Evolutionary conservation across 2,329 filamentous ascomycete species (phyloP).

Genomic region (Leptographium flavum): DNA sequence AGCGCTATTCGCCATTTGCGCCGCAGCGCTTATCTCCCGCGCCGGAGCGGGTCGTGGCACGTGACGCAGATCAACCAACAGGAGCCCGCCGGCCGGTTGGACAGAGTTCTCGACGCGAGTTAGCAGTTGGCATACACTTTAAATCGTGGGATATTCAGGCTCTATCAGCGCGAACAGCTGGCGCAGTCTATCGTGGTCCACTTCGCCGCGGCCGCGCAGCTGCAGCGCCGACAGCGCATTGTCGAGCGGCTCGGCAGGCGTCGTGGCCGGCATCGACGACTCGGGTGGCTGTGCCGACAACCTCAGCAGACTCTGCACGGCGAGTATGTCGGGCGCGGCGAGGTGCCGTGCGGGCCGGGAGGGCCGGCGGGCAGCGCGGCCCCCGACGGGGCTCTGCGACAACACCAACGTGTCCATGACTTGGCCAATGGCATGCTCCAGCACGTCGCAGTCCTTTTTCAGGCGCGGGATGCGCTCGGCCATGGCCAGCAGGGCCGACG

Average conservation of each 20-base stretch:
- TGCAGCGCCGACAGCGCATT: not conserved
- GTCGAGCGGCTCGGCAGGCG: not conserved
- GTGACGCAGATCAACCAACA: too few relatives aligned
- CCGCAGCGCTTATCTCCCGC: too few relatives aligned
- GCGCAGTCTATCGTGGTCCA: slow-evolving; percentile 1
- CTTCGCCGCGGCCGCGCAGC: not conserved
- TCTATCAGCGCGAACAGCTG: not conserved
- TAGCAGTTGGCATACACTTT: too few relatives aligned
- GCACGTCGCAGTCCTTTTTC: slow-evolving; percentile 30
- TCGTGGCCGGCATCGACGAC: not conserved
- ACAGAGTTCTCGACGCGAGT: too few relatives aligned
- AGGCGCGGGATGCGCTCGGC: slow-evolving; percentile 30
- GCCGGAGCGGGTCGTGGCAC: too few relatives aligned
- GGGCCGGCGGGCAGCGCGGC: not conserved
- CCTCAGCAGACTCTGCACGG: slow-evolving; percentile 5
- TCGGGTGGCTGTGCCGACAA: not conserved
- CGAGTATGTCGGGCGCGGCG: slow-evolving; percentile 3
- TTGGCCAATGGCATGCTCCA: slow-evolving; percentile 29
- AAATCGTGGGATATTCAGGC: not conserved
- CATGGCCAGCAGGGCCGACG: slow-evolving; percentile 32
- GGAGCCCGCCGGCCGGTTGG: too few relatives aligned
- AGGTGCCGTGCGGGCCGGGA: not conserved
- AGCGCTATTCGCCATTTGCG: not conserved
- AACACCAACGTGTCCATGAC: slow-evolving; percentile 21
- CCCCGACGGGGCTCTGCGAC: not conserved